phyloP scores from a whole-genome alignment of 768 basidiomycete genomes.

The Lentinula raphanica region DNA sequence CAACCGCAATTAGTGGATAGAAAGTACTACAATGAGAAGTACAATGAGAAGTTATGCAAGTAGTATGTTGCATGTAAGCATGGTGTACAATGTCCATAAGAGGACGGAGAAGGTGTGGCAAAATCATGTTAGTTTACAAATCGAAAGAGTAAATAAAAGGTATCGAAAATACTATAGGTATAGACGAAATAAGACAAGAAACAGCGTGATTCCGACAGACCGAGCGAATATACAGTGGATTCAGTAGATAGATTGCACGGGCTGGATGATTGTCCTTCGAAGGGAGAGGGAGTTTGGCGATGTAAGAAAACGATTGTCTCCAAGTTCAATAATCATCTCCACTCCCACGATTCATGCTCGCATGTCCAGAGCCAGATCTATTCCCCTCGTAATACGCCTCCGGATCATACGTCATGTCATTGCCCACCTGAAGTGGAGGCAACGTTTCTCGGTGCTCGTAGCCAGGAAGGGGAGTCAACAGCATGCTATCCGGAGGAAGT shows the following conservation, averaged over 20 bases:
- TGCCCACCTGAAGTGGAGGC: conserved; percentile 8
- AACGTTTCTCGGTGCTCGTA: conserved; percentile 32
- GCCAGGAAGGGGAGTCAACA: conserved; percentile 65
- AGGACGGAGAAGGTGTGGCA: background rate
- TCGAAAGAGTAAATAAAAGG: background rate
- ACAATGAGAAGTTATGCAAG: background rate
- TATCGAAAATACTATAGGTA: conserved; percentile 1
- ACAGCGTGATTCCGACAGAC: background rate
- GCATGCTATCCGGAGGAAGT: conserved; percentile 59
- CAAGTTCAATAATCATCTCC: conserved; percentile 24
- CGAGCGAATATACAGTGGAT: background rate
- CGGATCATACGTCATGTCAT: conserved; percentile 14
- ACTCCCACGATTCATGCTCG: conserved; percentile 26
- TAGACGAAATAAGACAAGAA: conserved; percentile 1
- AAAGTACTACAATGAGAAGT: background rate
- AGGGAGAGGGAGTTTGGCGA: background rate
- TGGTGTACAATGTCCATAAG: background rate
- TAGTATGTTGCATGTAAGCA: background rate
- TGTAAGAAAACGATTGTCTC: background rate
- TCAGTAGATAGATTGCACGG: background rate
- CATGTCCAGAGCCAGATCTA: conserved; percentile 38
- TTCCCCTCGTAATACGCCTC: conserved; percentile 31
- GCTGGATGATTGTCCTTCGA: background rate
- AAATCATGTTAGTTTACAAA: background rate
- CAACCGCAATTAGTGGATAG: background rate